Evolutionary conservation across 169 alveolate species (phyloP), one percentile per base, ranked within the genome.

Genomic region (Theileria sp.): DNA sequence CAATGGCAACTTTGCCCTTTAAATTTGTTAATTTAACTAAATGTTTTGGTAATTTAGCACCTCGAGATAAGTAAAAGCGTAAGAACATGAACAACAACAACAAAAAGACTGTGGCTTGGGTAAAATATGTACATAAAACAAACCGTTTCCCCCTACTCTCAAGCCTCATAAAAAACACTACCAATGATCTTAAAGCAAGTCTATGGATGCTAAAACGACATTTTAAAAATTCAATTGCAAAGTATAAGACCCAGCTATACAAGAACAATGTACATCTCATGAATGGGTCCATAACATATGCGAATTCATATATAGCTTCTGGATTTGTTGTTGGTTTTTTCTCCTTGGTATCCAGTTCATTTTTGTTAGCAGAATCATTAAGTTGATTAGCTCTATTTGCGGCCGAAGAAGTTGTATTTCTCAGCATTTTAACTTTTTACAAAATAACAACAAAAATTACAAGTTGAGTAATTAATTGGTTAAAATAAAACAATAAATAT

Each of bases 221-320:
- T 7, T 26, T 58, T 25, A 49, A 30, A 15, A 79, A 51, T 23
- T 26, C 58, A 15, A 34, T 12, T 5, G 61, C n/a, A 28, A 44
- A 34, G 60, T 51, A 51, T 10, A 79, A 50, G 21, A 68, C 51
- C 61, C 58, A 79, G 19, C 21, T 28, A 26, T 56, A n/a, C 12
- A 79, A 17, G 62, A 56, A 79, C 32, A 50, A 8, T 21, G 73
- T 21, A n/a, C 79, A 44, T 12, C 79, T 61, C 66, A 56, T 51
- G 50, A 36, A 79, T 38, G 86, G 86, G 54, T 79, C 86, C 58
- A 34, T 19, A 25, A 51, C 13, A 34, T 60, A 61, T 36, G 86
- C 77, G 38, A 79, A 13, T 10, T 25, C 25, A 19, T 4, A 12
- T 3, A 77, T 50, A 34, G 79, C 79, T 62, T 50, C 78, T 13